These are phyloP conservation scores for Colletotrichum tamarilloi DNA, from an alignment of 2,329 filamentous ascomycete genomes.

Conservation along the genomic window DNA sequence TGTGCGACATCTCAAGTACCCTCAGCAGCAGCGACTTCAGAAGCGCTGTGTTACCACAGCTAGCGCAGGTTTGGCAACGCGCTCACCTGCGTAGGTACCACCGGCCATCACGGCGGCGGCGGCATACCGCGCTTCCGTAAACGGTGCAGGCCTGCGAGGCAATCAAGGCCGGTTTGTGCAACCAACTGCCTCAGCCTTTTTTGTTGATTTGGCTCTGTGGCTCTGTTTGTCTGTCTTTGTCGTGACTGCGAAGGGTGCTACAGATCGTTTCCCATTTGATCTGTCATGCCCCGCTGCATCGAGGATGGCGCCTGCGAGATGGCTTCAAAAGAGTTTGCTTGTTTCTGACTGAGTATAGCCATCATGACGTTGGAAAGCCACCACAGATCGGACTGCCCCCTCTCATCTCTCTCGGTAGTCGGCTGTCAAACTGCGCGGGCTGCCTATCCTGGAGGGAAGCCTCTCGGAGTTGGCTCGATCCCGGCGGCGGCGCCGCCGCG, in stretches of 20 bases:
- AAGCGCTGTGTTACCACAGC: not conserved
- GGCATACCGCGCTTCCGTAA: not conserved
- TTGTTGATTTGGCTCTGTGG: not conserved
- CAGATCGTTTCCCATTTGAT: not conserved
- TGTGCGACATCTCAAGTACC: not conserved
- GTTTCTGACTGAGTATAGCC: not conserved
- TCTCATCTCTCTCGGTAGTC: not conserved
- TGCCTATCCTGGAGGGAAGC: not conserved
- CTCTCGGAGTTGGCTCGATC: not conserved
- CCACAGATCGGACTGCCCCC: not conserved
- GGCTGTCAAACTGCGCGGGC: not conserved
- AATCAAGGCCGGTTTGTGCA: not conserved
- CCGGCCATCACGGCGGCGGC: not conserved
- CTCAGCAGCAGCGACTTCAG: not conserved
- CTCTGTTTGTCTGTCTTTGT: not conserved
- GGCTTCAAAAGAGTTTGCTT: not conserved
- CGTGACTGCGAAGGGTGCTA: not conserved
- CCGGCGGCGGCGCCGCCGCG: too few relatives aligned
- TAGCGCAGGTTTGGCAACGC: not conserved
- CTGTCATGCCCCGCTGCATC: slow-evolving; percentile 18
- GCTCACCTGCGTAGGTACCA: not conserved
- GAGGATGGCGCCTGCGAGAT: not conserved
- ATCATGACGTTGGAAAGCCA: slow-evolving; percentile 17
- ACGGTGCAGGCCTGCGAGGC: not conserved
- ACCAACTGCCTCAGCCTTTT: not conserved